A percentile compares a stretch with the other conserved stretches of the same genome.
Conservation (phyloP, 108 stramenopile species). For the Schizochytrium sp. region DNA sequence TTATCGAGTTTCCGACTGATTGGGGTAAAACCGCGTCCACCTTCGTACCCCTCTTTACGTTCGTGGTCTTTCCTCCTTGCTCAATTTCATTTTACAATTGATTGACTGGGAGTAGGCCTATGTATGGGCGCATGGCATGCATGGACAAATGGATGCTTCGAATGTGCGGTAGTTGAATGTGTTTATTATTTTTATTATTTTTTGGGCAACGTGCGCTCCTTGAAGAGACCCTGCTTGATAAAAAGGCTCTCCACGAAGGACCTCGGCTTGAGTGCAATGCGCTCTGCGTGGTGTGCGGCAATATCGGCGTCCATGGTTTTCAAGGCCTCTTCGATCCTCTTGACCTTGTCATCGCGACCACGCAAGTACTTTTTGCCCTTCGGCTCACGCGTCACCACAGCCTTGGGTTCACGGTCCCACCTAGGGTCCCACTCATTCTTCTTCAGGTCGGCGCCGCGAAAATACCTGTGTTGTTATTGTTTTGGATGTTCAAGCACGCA, state of each 20-base stretch:
- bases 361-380: background rate
- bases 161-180: background rate
- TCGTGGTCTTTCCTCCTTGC: too few species aligned
- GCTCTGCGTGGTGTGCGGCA: background rate
- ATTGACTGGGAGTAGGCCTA: too few species aligned
- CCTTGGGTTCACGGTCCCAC: background rate
- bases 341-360: background rate
- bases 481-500: too few species aligned
- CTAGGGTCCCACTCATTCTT: slow-evolving; percentile 1
- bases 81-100: too few species aligned
- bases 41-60: too few species aligned
- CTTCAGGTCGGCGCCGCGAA: background rate
- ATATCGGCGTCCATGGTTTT: background rate
- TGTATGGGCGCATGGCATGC: too few species aligned
- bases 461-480: background rate
- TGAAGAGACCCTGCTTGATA: background rate
- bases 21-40: too few species aligned
- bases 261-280: background rate
- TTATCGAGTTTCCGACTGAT: too few species aligned
- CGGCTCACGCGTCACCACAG: background rate
- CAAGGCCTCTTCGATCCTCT: background rate
- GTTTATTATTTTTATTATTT: background rate
- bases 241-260: background rate
- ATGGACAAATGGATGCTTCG: too few species aligned
- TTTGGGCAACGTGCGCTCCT: background rate